These are phyloP conservation scores for Talaromyces funiculosus DNA, from an alignment of 2,329 filamentous ascomycete species.

Conservation along the genomic window DNA sequence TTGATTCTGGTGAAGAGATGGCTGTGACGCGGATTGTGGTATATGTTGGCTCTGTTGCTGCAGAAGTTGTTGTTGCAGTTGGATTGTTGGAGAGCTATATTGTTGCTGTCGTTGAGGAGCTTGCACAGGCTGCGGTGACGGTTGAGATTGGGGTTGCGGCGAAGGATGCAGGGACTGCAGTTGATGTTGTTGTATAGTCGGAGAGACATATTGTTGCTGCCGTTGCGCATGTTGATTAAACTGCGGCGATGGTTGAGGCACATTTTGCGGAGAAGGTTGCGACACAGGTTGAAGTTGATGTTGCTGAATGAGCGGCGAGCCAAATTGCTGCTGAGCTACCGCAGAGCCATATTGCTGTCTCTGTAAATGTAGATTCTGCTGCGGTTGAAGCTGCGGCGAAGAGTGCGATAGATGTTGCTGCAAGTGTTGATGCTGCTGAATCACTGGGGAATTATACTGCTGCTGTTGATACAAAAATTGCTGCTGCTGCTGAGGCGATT, in stretches of 20 bases:
- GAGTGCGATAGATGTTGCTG: conserved; percentile 5
- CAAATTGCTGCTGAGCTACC: conserved; percentile 15
- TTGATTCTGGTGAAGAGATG: not conserved
- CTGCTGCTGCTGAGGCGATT: conserved; percentile 19
- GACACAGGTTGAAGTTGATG: conserved; percentile 10
- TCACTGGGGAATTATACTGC: not conserved
- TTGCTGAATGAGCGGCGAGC: conserved; percentile 22
- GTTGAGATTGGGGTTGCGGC: not conserved
- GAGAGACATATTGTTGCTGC: conserved; percentile 12
- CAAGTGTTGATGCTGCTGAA: conserved; percentile 1
- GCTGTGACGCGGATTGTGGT: not conserved
- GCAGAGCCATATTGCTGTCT: conserved; percentile 7
- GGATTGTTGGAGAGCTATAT: not conserved
- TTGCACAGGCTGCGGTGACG: conserved; percentile 18
- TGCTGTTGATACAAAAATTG: conserved; percentile 15
- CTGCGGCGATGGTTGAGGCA: conserved; percentile 19
- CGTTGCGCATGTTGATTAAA: conserved; percentile 14
- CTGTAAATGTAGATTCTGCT: conserved; percentile 10
- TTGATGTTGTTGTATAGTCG: conserved; percentile 1
- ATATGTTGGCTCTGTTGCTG: not conserved
- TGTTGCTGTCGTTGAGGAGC: conserved; percentile 9
- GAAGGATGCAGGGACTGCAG: not conserved
- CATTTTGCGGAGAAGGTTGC: conserved; percentile 15
- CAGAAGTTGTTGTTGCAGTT: not conserved
- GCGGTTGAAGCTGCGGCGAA: conserved; percentile 9